Base-by-base conservation (phyloP, 2,329 filamentous ascomycete genomes). In the Aureobasidium sp. region DNA sequence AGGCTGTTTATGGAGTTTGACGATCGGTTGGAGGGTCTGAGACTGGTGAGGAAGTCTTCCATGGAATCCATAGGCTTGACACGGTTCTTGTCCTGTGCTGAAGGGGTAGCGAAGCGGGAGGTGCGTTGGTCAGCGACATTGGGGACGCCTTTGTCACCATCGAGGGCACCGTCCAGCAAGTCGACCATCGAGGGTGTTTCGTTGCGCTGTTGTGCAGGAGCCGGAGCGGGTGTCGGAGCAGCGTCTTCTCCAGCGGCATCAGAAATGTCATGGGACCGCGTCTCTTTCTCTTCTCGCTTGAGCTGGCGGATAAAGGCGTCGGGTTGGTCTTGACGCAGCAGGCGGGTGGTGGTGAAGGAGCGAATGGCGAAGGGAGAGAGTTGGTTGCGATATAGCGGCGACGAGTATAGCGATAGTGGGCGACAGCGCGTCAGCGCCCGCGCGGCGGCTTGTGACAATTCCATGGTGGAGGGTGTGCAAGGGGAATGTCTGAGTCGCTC, bases 101-200 rank as follows among this genome's bases (percentile, higher is more conserved):
- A 49, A 35, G 53, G 61, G 17, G 69, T 69, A 10, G 64, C 62
- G 61, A 68, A 69, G 40, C 64, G 66, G 11, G 69, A 70, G 31
- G 66, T 68, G 23, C 68, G 67, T 37, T 62, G 55, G 10, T 62
- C 40, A 11, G 67, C 60, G 11, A 65, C 53, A 21, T 65, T 62
- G 13, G 69, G 65, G n/a, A 64, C 64, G 61, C 64, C 65, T 59
- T 69, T 69, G 50, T 60, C 63, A 62, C 66, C 60, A 60, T 71
- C 68, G 29, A 73, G 66, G 15, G 65, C 62, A 31, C 46, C 38
- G 63, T 72, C 68, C 58, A 71, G 67, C 43, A 70, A 57, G 47
- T 61, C 61, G 45, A 64, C 63, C 61, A 70, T 65, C 3, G 53
- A 46, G n/a, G 27, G 5, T 4, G 31, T 57, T 27, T 57, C 21